These are phyloP conservation scores for Monoraphidium neglectum DNA, from an alignment of 139 green algal species.

Conservation along the genomic window DNA sequence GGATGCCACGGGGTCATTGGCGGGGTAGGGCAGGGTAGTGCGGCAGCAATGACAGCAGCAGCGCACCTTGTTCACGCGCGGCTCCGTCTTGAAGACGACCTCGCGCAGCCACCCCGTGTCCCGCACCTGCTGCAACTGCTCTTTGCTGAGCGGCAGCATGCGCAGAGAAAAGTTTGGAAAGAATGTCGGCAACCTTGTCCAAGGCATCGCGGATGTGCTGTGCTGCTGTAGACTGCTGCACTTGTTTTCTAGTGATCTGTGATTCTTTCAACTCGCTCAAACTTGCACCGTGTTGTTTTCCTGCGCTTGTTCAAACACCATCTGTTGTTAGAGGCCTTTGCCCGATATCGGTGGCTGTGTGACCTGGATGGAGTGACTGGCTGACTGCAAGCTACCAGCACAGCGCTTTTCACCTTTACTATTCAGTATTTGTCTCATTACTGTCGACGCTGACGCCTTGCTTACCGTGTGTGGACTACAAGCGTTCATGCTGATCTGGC, in stretches of 20 bases:
- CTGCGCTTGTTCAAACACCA: no score
- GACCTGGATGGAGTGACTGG: no score
- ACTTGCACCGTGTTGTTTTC: no score
- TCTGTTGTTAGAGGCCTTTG: no score
- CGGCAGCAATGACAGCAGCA: not conserved
- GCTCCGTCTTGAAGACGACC: constrained; percentile 78
- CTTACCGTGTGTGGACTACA: no score
- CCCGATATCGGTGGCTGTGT: no score
- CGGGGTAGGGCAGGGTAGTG: not conserved
- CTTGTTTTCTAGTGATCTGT: not conserved
- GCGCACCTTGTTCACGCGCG: constrained; percentile 79
- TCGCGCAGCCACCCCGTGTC: constrained; percentile 72
- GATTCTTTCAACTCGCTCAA: no score
- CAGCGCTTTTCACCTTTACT: no score
- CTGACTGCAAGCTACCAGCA: no score
- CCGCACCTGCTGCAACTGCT: constrained; percentile 58
- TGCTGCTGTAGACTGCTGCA: not conserved
- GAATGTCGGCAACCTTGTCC: constrained; percentile 56
- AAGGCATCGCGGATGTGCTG: constrained; percentile 35
- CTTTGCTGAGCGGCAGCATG: constrained; percentile 59
- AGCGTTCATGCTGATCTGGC: no score
- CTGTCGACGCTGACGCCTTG: no score
- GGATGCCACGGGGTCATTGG: not conserved
- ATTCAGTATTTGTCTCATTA: no score
- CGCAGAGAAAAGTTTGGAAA: constrained; percentile 66